Evolutionary conservation across 2,329 filamentous ascomycete genomes (phyloP).

Genomic region (Beauveria scarabaeidicola): DNA sequence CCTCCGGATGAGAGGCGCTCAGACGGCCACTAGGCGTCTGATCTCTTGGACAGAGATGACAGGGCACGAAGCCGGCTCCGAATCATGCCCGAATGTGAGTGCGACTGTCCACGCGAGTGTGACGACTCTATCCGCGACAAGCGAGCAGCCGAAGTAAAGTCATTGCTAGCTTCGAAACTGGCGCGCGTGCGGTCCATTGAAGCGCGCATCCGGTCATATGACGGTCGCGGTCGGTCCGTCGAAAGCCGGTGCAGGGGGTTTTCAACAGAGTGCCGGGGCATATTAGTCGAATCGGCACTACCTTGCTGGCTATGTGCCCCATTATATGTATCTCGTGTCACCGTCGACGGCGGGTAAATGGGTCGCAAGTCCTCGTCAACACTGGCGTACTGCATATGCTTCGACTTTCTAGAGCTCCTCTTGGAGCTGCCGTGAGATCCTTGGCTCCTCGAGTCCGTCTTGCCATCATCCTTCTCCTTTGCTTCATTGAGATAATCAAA

Average conservation of each 20-base stretch:
- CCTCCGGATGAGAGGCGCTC: conserved; percentile 15
- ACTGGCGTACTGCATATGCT: conserved; percentile 51
- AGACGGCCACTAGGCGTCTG: conserved; percentile 26
- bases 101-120: conserved; percentile 33
- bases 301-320: conserved; percentile 73
- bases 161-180: conserved; percentile 79
- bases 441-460: conserved; percentile 31
- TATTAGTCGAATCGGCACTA: conserved; percentile 76
- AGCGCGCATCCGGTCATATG: conserved; percentile 77
- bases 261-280: conserved; percentile 54
- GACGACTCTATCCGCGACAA: conserved; percentile 75
- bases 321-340: conserved; percentile 67
- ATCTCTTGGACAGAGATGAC: conserved; percentile 31
- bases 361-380: conserved; percentile 83
- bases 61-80: conserved; percentile 33
- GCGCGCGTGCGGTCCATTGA: conserved; percentile 80
- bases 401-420: conserved; percentile 43
- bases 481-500: conserved; percentile 59
- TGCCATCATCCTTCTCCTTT: conserved; percentile 20
- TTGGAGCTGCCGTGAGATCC: conserved; percentile 48
- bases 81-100: conserved; percentile 19
- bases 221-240: conserved; percentile 64
- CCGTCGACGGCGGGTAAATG: conserved; percentile 87
- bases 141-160: conserved; percentile 85
- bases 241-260: conserved; percentile 40